Percentiles rank a stretch among this genome's conserved stretches.
phyloP scores from a whole-genome alignment of 2,329 filamentous ascomycete species.

The Akanthomyces muscarius region DNA sequence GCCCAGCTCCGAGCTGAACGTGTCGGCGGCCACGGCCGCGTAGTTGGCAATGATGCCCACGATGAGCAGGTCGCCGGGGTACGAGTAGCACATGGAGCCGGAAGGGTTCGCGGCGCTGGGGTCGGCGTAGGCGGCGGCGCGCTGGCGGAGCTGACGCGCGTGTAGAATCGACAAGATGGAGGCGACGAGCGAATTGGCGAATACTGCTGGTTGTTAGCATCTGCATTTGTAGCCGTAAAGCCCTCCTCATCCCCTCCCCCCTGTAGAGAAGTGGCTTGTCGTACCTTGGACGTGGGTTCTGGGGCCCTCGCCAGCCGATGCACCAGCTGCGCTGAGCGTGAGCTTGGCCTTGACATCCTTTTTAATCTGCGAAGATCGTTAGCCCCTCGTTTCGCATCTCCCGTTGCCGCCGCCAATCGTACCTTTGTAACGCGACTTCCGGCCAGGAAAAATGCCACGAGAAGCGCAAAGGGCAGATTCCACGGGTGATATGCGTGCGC shows the following conservation, averaged over 20 bases:
- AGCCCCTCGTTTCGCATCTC: conserved; percentile 3
- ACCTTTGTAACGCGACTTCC: conserved; percentile 84
- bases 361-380: conserved; percentile 61
- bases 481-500: conserved; percentile 90
- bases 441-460: conserved; percentile 80
- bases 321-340: conserved; percentile 72
- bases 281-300: conserved; percentile 76
- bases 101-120: conserved; percentile 29
- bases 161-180: conserved; percentile 60
- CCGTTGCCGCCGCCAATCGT: conserved; percentile 4
- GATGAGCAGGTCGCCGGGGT: conserved; percentile 59
- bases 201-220: conserved; percentile 43
- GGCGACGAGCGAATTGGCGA: conserved; percentile 82
- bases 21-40: conserved; percentile 86
- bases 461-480: conserved; percentile 81
- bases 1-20: conserved; percentile 90
- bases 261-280: conserved; percentile 17
- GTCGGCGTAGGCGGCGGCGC: conserved; percentile 38
- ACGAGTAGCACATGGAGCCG: conserved; percentile 52
- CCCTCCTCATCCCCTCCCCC: not conserved
- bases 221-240: not conserved
- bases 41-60: conserved; percentile 76
- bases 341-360: conserved; percentile 78
- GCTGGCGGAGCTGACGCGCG: conserved; percentile 53
- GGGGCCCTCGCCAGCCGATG: conserved; percentile 72